Conservation (phyloP, 1,139 yeast species). For the Nadsonia starkeyi-henricii region DNA sequence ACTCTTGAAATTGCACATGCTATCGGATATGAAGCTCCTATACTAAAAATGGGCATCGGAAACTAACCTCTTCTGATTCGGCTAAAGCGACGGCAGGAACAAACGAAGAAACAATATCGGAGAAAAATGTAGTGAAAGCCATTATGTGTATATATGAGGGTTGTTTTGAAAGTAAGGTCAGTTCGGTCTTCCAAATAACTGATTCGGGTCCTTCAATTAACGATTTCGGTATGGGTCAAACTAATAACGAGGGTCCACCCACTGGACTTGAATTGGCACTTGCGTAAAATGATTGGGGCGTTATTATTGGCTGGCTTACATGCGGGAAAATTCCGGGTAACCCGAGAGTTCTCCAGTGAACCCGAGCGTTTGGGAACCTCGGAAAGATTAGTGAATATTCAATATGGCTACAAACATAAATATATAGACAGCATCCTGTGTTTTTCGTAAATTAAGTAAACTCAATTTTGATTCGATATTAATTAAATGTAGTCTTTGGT, state of each 20-base stretch:
- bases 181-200: not conserved
- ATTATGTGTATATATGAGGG: constrained; percentile 18
- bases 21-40: constrained; percentile 6
- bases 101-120: constrained; percentile 67
- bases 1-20: constrained; percentile 16
- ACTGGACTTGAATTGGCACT: not conserved
- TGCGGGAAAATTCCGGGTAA: no score
- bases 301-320: not conserved
- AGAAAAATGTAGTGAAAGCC: constrained; percentile 40
- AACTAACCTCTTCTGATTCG: constrained; percentile 35
- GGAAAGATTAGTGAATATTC: no score
- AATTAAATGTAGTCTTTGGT: no score
- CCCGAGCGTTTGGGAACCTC: no score
- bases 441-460: no score
- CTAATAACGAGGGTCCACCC: not conserved
- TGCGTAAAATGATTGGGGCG: not conserved
- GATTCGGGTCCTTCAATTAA: no score
- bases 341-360: no score
- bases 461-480: no score
- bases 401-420: no score
- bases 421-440: no score
- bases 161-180: not conserved
- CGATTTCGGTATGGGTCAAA: not conserved
- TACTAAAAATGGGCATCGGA: not conserved
- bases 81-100: constrained; percentile 69